Percentiles rank a stretch among this genome's conserved stretches.
phyloP scores from a whole-genome alignment of 2,329 filamentous ascomycete genomes.

The Rutstroemia sydowiana region DNA sequence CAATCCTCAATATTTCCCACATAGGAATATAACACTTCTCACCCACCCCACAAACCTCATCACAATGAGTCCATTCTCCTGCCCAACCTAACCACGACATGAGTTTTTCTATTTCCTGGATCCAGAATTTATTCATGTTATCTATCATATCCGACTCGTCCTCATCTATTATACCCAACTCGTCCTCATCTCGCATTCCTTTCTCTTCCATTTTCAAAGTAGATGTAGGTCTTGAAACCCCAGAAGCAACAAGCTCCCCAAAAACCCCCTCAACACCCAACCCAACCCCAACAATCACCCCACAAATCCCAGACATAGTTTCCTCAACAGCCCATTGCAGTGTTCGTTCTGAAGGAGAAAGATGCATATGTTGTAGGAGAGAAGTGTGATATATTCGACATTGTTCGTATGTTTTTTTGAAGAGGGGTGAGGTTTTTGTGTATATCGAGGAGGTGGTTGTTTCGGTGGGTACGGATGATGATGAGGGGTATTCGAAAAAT shows the following conservation, averaged over 20 bases:
- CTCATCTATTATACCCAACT: neutral
- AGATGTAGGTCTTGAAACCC: no score
- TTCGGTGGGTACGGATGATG: conserved; percentile 18
- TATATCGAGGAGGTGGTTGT: no score
- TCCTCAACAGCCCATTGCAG: conserved; percentile 36
- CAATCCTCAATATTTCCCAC: conserved; percentile 39
- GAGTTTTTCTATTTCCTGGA: conserved; percentile 31
- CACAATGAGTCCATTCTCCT: conserved; percentile 37
- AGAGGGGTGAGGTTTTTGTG: conserved; percentile 29
- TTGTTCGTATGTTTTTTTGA: conserved; percentile 33
- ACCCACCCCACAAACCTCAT: conserved; percentile 35
- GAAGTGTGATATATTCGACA: conserved; percentile 38
- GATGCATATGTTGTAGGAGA: conserved; percentile 25
- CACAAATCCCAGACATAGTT: conserved; percentile 36
- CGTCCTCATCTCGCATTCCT: conserved; percentile 24
- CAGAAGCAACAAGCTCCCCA: no score
- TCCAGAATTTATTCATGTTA: conserved; percentile 26
- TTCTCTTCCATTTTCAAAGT: no score
- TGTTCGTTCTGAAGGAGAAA: conserved; percentile 32
- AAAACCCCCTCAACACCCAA: conserved; percentile 36
- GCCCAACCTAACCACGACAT: conserved; percentile 46
- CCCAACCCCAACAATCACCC: conserved; percentile 35
- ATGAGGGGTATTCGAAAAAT: conserved; percentile 41
- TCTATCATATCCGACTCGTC: neutral
- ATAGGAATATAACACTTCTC: conserved; percentile 44